A percentile compares a stretch with the other conserved stretches of the same genome.
Conservation (phyloP, 441 rosid genomes). For the Hura crepitans region DNA sequence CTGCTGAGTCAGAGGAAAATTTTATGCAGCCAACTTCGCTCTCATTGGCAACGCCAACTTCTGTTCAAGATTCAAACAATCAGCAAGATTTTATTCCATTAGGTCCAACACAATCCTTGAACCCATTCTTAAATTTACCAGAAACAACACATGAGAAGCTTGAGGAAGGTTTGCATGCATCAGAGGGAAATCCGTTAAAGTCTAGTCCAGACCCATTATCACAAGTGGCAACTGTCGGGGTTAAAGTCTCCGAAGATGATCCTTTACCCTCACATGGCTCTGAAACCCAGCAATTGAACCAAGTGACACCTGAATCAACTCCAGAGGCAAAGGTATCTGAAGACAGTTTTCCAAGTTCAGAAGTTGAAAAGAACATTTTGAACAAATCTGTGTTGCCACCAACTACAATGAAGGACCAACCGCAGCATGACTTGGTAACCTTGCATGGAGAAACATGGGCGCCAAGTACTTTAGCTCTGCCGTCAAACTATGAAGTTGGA, state of each 20-base stretch:
- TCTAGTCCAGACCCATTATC: constrained; percentile 26
- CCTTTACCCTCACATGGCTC: constrained; percentile 34
- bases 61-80: constrained; percentile 25
- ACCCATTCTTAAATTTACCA: constrained; percentile 30
- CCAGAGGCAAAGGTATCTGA: constrained; percentile 29
- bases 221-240: constrained; percentile 28
- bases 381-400: constrained; percentile 26
- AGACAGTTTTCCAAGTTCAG: constrained; percentile 28
- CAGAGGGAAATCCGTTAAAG: constrained; percentile 24
- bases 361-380: constrained; percentile 23
- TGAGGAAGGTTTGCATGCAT: constrained; percentile 28
- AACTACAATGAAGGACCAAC: constrained; percentile 28
- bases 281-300: constrained; percentile 27
- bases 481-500: constrained; percentile 47
- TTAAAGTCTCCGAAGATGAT: constrained; percentile 29
- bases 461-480: constrained; percentile 38
- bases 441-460: constrained; percentile 41
- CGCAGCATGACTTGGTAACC: constrained; percentile 27
- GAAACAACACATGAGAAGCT: constrained; percentile 26
- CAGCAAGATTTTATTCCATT: constrained; percentile 20
- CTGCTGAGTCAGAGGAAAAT: constrained; percentile 31
- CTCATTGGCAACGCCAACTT: constrained; percentile 30
- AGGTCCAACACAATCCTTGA: constrained; percentile 29
- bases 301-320: constrained; percentile 25
- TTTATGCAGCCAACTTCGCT: constrained; percentile 29